Conservation (phyloP, 73 alveolate genomes). For the Tetrahymena borealis region DNA sequence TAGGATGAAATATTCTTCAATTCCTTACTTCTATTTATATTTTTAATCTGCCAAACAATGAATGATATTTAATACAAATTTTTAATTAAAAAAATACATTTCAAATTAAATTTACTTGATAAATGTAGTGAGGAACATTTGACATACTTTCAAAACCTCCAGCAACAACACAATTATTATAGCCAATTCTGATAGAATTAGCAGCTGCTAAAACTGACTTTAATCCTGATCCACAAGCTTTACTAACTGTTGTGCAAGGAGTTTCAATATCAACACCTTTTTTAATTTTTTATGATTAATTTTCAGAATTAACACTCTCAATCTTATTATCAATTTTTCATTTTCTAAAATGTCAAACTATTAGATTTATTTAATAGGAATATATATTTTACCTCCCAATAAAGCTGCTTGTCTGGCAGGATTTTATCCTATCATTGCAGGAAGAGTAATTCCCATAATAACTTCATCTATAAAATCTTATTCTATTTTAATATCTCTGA, state of each 20-base stretch:
- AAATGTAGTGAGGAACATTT: constrained; percentile 22
- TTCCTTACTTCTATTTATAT: too few relatives aligned
- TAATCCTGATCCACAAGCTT: constrained; percentile 42
- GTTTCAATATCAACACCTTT: not conserved
- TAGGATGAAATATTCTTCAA: too few relatives aligned
- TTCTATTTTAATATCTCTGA: not conserved
- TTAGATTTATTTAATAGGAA: too few relatives aligned
- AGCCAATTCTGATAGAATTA: constrained; percentile 3
- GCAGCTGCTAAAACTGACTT: constrained; percentile 15
- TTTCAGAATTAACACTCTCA: too few relatives aligned
- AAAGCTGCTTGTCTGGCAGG: constrained; percentile 37
- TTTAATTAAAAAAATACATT: not conserved
- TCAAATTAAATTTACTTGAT: not conserved
- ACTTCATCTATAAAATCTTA: constrained; percentile 16
- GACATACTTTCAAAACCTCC: constrained; percentile 52
- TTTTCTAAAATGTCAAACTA: too few relatives aligned
- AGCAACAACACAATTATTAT: constrained; percentile 10
- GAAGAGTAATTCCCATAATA: constrained; percentile 8
- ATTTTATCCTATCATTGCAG: constrained; percentile 16
- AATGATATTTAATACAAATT: not conserved
- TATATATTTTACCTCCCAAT: constrained; percentile 24
- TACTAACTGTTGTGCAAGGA: constrained; percentile 21
- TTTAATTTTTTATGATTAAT: too few relatives aligned
- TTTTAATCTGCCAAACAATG: too few relatives aligned
- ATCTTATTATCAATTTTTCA: too few relatives aligned